Percentiles rank a stretch among this genome's conserved stretches.
phyloP scores from a whole-genome alignment of 306 rosid species.

The Gastrolobium bilobum region DNA sequence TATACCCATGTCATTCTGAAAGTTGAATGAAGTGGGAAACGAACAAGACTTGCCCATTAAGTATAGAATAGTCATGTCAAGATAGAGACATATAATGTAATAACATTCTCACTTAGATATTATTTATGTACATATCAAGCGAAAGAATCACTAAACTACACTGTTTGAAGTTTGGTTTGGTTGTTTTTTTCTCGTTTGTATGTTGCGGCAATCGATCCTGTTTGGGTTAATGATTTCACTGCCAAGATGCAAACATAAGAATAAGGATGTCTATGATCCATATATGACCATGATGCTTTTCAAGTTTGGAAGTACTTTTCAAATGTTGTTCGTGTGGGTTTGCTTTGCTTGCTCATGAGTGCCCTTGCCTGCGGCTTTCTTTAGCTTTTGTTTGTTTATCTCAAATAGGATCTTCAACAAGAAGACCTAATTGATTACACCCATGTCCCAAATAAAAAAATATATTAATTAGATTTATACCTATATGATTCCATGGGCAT shows the following conservation, averaged over 20 bases:
- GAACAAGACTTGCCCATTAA: constrained; percentile 37
- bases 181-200: constrained; percentile 14
- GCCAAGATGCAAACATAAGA: constrained; percentile 40
- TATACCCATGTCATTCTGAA: constrained; percentile 1
- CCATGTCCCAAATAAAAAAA: constrained; percentile 45
- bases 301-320: constrained; percentile 54
- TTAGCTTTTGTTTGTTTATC: constrained; percentile 53
- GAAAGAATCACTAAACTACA: constrained; percentile 35
- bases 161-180: constrained; percentile 30
- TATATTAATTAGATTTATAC: constrained; percentile 28
- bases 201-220: background rate
- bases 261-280: constrained; percentile 34
- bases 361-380: constrained; percentile 64
- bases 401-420: constrained; percentile 56
- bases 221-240: constrained; percentile 43
- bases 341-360: constrained; percentile 56
- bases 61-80: constrained; percentile 45
- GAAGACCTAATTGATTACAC: constrained; percentile 55
- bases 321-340: constrained; percentile 65
- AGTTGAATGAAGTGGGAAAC: constrained; percentile 29
- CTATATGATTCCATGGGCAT: constrained; percentile 51
- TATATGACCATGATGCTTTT: constrained; percentile 47
- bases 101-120: background rate
- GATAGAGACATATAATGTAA: constrained; percentile 41
- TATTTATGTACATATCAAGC: background rate